A percentile compares a stretch with the other conserved stretches of the same genome.
Evolutionary conservation across 1,284 basidiomycete species (phyloP).

Genomic region (Boletus holoroseus): DNA sequence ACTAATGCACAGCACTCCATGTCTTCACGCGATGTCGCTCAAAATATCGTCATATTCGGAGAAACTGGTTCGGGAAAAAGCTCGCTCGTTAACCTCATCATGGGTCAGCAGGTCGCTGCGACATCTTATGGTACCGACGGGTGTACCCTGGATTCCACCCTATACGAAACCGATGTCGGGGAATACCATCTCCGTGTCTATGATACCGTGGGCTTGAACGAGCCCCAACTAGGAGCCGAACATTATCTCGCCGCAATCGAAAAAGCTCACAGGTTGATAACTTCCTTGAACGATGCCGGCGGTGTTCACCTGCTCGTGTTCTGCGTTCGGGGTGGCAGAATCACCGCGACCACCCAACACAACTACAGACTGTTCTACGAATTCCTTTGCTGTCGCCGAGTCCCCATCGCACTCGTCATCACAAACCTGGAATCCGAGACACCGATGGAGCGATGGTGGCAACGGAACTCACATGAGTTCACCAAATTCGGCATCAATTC

Average conservation of each 20-base stretch:
- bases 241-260: conserved; percentile 28
- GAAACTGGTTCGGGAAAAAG: conserved; percentile 35
- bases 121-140: conserved; percentile 29
- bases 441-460: conserved; percentile 31
- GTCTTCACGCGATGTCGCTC: conserved; percentile 11
- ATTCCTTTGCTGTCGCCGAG: conserved; percentile 27
- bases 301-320: conserved; percentile 32
- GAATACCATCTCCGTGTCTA: conserved; percentile 21
- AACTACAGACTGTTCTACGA: conserved; percentile 33
- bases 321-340: conserved; percentile 32
- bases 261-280: conserved; percentile 26
- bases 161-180: conserved; percentile 22
- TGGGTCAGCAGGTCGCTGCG: conserved; percentile 20
- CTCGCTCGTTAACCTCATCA: conserved; percentile 32
- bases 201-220: conserved; percentile 31
- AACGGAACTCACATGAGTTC: conserved; percentile 26
- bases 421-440: conserved; percentile 30
- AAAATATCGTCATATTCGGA: conserved; percentile 29
- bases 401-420: conserved; percentile 31
- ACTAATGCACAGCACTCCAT: conserved; percentile 11
- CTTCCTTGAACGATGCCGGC: conserved; percentile 20
- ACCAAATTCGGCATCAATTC: conserved; percentile 25
- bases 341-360: conserved; percentile 29
- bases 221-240: conserved; percentile 28
- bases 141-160: conserved; percentile 27